Evolutionary conservation across 1,284 basidiomycete genomes (phyloP).

Genomic region (Apiotrichum domesticum): DNA sequence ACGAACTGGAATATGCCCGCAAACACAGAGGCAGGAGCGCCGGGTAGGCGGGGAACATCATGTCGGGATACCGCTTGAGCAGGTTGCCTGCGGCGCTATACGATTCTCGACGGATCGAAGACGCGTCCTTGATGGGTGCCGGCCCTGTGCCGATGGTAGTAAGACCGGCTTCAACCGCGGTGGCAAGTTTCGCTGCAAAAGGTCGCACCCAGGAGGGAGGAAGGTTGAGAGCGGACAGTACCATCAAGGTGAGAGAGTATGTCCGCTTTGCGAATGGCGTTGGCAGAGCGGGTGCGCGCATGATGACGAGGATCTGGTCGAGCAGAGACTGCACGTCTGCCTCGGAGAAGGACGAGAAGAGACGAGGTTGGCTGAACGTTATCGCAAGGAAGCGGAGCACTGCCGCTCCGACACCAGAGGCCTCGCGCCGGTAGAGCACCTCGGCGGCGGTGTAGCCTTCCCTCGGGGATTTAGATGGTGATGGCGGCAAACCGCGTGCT

Average conservation of each 20-base stretch:
- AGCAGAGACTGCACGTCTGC: conserved; percentile 40
- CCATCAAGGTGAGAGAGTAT: conserved; percentile 39
- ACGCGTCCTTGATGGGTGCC: conserved; percentile 8
- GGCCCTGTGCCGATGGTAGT: conserved; percentile 20
- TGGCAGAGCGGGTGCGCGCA: conserved; percentile 36
- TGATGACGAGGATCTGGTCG: conserved; percentile 38
- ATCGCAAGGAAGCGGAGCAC: conserved; percentile 34
- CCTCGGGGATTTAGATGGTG: conserved; percentile 11
- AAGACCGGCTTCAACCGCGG: conserved; percentile 30
- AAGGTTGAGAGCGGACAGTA: conserved; percentile 35
- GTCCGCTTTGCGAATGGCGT: conserved; percentile 46
- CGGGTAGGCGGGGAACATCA: conserved; percentile 34
- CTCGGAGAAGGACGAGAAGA: conserved; percentile 34
- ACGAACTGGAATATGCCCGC: conserved; percentile 2
- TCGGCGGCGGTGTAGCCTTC: conserved; percentile 44
- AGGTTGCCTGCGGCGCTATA: conserved; percentile 36
- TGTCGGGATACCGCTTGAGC: conserved; percentile 31
- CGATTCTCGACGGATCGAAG: conserved; percentile 31
- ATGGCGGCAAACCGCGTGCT: not conserved
- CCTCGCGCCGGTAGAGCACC: conserved; percentile 43
- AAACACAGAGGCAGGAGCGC: conserved; percentile 34
- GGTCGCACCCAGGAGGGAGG: conserved; percentile 28
- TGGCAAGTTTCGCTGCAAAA: conserved; percentile 34
- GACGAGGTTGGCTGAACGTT: conserved; percentile 23
- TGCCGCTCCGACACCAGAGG: conserved; percentile 37